Evolutionary conservation across 768 basidiomycete genomes (phyloP).

Genomic region (Tulasnella sp.): DNA sequence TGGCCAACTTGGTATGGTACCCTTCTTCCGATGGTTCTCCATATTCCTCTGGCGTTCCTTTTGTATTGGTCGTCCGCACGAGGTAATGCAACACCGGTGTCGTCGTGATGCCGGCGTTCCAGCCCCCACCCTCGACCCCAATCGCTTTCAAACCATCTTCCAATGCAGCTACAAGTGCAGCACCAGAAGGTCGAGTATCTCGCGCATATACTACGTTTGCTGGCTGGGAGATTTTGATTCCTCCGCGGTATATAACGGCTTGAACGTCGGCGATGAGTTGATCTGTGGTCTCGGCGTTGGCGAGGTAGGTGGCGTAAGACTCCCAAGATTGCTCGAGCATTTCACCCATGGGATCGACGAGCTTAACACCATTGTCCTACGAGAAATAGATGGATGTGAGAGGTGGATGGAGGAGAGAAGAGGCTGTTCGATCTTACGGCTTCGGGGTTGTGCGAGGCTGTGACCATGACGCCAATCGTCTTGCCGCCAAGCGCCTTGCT

Average conservation of each 20-base stretch:
- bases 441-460: conserved; percentile 99
- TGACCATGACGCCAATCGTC: conserved; percentile 96
- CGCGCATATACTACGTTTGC: conserved; percentile 82
- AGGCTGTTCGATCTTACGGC: conserved; percentile 44
- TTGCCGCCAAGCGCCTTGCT: conserved; percentile 89
- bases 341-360: conserved; percentile 94
- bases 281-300: conserved; percentile 70
- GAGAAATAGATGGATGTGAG: not conserved
- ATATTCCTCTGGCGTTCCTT: conserved; percentile 66
- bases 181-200: conserved; percentile 88
- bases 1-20: conserved; percentile 74
- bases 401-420: not conserved
- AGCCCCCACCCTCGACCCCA: conserved; percentile 44
- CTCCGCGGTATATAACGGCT: conserved; percentile 49
- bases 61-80: conserved; percentile 81
- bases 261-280: conserved; percentile 63
- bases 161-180: conserved; percentile 62
- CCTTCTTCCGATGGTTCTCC: conserved; percentile 75
- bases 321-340: conserved; percentile 97
- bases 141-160: conserved; percentile 76
- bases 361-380: conserved; percentile 97
- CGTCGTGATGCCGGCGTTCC: conserved; percentile 77
- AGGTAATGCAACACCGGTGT: conserved; percentile 96
- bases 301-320: conserved; percentile 69
- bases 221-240: conserved; percentile 73